phyloP scores from a whole-genome alignment of 768 basidiomycete species.

The Xerocomellus intermedius region DNA sequence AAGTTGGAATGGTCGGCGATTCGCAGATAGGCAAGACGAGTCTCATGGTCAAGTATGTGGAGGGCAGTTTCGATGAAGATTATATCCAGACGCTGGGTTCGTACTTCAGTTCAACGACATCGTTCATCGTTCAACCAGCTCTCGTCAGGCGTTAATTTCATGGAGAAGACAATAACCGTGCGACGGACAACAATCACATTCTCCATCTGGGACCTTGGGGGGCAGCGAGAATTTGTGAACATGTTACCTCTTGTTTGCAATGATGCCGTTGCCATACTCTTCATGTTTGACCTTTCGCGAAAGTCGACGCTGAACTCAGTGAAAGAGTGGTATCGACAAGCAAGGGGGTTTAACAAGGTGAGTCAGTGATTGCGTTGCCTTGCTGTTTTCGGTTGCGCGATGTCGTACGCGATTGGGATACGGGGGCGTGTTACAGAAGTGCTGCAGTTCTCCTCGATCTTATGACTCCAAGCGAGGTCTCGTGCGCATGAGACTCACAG shows the following conservation, averaged over 20 bases:
- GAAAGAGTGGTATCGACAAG: slow-evolving; percentile 99
- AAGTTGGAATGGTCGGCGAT: slow-evolving; percentile 99
- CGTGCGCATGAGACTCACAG: slow-evolving; percentile 17
- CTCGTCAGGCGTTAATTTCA: slow-evolving; percentile 87
- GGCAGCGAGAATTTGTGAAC: slow-evolving; percentile 98
- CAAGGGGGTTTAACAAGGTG: slow-evolving; percentile 98
- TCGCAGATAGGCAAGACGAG: slow-evolving; percentile 99
- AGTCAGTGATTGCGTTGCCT: slow-evolving; percentile 15
- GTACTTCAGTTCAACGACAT: slow-evolving; percentile 23
- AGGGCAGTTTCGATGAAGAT: slow-evolving; percentile 98
- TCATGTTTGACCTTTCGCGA: slow-evolving; percentile 99
- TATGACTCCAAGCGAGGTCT: slow-evolving; percentile 3
- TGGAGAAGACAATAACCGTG: slow-evolving; percentile 99
- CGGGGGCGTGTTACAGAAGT: neutral
- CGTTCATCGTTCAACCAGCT: slow-evolving; percentile 9
- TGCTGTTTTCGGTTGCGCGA: neutral
- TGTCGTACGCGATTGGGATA: neutral
- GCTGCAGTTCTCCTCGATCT: neutral
- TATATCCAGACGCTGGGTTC: slow-evolving; percentile 98
- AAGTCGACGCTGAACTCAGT: slow-evolving; percentile 98
- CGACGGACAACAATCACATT: slow-evolving; percentile 98
- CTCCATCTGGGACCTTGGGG: slow-evolving; percentile 98
- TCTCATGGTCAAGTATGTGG: slow-evolving; percentile 99
- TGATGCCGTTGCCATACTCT: slow-evolving; percentile 98
- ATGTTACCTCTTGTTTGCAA: slow-evolving; percentile 99